Conservation (phyloP, 1,284 basidiomycete species). For the Vanrija sp. region DNA sequence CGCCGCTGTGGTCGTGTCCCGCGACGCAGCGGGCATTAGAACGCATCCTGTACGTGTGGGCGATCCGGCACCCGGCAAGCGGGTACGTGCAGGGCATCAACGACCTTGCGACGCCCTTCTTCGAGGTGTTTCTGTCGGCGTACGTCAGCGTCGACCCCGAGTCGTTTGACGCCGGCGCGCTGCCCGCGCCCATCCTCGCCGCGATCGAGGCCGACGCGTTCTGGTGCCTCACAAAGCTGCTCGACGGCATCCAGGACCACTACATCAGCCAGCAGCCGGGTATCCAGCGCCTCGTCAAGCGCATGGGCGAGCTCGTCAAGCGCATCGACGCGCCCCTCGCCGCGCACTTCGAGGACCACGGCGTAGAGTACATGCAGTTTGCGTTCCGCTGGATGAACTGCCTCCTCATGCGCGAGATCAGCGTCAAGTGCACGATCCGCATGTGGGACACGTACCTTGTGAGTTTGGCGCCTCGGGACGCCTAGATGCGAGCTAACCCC, state of each 20-base stretch:
- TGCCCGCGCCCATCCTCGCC: conserved; percentile 65
- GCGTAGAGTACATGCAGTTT: conserved; percentile 97
- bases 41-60: conserved; percentile 93
- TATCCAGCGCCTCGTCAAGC: conserved; percentile 81
- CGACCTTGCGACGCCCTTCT: conserved; percentile 91
- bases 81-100: conserved; percentile 98
- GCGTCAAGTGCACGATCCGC: conserved; percentile 86
- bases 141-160: conserved; percentile 69
- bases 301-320: conserved; percentile 87
- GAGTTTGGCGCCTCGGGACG: conserved; percentile 36
- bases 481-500: not conserved
- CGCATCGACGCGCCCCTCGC: conserved; percentile 85
- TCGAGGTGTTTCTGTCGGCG: conserved; percentile 72
- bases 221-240: conserved; percentile 88
- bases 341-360: conserved; percentile 76
- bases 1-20: conserved; percentile 79
- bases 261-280: conserved; percentile 93
- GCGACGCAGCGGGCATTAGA: conserved; percentile 87
- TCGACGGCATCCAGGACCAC: conserved; percentile 96
- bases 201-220: conserved; percentile 93
- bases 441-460: conserved; percentile 99
- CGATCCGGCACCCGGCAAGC: conserved; percentile 90
- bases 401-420: conserved; percentile 91
- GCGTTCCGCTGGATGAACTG: conserved; percentile 99
- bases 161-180: conserved; percentile 70